Evolutionary conservation across 768 basidiomycete species (phyloP).

Genomic region (Lepiota venenata): DNA sequence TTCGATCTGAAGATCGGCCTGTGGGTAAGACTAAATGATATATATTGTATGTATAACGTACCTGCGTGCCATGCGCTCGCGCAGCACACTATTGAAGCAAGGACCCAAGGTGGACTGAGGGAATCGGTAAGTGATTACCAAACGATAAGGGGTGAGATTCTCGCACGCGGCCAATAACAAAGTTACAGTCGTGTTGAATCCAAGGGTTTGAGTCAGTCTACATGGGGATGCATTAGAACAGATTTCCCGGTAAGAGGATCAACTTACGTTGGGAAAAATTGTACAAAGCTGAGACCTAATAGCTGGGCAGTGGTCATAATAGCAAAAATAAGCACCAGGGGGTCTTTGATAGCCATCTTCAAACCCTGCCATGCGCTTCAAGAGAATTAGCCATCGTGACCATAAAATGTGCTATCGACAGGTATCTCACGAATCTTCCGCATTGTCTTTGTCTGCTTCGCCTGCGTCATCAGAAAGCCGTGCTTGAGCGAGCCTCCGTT

Average conservation of each 20-base stretch:
- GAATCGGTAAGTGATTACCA: not conserved
- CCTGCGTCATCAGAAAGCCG: constrained; percentile 64
- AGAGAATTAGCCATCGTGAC: not conserved
- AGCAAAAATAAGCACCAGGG: constrained; percentile 47
- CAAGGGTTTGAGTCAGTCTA: constrained; percentile 53
- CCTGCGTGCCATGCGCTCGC: constrained; percentile 50
- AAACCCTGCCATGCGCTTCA: constrained; percentile 45
- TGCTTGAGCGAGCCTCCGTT: constrained; percentile 58
- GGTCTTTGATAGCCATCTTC: constrained; percentile 48
- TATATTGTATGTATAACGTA: constrained; percentile 2
- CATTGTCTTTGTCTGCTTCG: constrained; percentile 58
- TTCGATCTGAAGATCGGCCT: constrained; percentile 30
- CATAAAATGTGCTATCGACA: not conserved
- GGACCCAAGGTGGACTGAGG: constrained; percentile 57
- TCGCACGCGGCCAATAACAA: constrained; percentile 51
- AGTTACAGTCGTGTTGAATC: constrained; percentile 50
- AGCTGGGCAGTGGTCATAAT: constrained; percentile 44
- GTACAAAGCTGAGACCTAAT: constrained; percentile 50
- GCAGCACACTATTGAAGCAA: constrained; percentile 41
- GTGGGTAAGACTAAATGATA: not conserved
- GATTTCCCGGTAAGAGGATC: not conserved
- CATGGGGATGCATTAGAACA: not conserved
- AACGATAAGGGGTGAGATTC: constrained; percentile 13
- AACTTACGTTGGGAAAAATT: constrained; percentile 49
- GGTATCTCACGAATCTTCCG: constrained; percentile 45